Evolutionary conservation across 176 grass and related monocot genomes (phyloP).

Genomic region (Rhynchospora tenuis): DNA sequence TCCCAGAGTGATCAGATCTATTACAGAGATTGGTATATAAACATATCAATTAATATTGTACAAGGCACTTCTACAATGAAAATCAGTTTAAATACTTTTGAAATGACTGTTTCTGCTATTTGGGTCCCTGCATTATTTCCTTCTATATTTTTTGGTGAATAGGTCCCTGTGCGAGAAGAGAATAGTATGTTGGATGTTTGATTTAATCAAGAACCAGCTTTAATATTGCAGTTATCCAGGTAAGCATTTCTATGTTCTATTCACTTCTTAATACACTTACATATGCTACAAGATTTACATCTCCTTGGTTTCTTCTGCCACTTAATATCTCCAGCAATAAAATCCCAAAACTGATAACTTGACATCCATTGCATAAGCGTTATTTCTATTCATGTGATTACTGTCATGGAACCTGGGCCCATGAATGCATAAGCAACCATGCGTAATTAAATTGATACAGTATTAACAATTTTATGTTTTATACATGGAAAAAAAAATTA

Average conservation of each 20-base stretch:
- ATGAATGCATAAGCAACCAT: no score
- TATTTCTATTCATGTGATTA: no score
- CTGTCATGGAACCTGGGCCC: no score
- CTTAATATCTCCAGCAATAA: slow-evolving; percentile 39
- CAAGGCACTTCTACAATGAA: not conserved
- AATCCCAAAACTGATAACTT: slow-evolving; percentile 47
- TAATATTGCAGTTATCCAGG: not conserved
- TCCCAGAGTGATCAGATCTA: slow-evolving; percentile 54
- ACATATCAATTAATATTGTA: not conserved
- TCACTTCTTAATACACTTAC: slow-evolving; percentile 30
- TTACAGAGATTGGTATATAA: not conserved
- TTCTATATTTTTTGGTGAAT: not conserved
- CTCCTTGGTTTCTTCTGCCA: slow-evolving; percentile 23
- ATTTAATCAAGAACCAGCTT: not conserved
- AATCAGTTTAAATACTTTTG: not conserved
- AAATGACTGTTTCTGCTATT: not conserved
- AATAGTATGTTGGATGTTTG: not conserved
- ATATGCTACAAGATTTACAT: slow-evolving; percentile 33
- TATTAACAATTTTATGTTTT: no score
- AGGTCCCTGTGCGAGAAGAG: not conserved
- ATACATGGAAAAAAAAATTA: no score
- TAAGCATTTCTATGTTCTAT: not conserved
- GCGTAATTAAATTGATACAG: no score
- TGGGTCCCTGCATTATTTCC: not conserved
- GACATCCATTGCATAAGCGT: slow-evolving; percentile 36